Percentiles rank a stretch among this genome's conserved stretches.
These are phyloP conservation scores for Coemansia sp. DNA, from an alignment of 192 early-diverging fungal species.

Conservation along the genomic window DNA sequence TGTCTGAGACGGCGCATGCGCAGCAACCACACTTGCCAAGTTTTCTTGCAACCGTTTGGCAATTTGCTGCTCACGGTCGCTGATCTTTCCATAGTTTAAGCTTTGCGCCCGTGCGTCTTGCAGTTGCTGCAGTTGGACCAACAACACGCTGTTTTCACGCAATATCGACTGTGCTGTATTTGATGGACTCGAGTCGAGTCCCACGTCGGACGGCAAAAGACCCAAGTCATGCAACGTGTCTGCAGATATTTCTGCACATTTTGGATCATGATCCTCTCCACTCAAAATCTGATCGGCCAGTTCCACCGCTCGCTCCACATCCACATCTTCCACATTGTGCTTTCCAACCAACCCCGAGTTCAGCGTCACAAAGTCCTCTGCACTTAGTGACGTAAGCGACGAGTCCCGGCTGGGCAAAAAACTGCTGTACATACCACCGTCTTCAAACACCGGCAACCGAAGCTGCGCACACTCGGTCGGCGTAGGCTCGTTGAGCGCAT, in stretches of 20 bases:
- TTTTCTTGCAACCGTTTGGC: slow-evolving; percentile 29
- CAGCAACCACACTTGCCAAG: slow-evolving; percentile 23
- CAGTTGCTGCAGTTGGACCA: slow-evolving; percentile 25
- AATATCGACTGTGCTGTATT: slow-evolving; percentile 38
- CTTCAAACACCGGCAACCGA: slow-evolving; percentile 16
- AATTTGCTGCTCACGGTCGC: slow-evolving; percentile 25
- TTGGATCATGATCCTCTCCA: neutral
- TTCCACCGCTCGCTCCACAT: slow-evolving; percentile 19
- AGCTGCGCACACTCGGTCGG: neutral
- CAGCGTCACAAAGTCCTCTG: slow-evolving; percentile 10
- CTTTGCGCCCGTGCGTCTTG: slow-evolving; percentile 36
- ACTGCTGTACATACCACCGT: slow-evolving; percentile 38
- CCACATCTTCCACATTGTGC: slow-evolving; percentile 1
- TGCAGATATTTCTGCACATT: slow-evolving; percentile 7
- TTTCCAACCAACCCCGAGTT: neutral
- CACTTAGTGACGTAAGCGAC: slow-evolving; percentile 14
- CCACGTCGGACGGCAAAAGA: slow-evolving; percentile 17
- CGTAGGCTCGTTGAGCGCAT: neutral
- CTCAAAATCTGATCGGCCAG: slow-evolving; percentile 15
- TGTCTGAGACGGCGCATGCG: slow-evolving; percentile 17
- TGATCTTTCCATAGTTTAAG: slow-evolving; percentile 22
- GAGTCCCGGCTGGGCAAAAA: slow-evolving; percentile 44
- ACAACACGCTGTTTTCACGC: slow-evolving; percentile 20
- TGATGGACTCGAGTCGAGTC: neutral
- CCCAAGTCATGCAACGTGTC: slow-evolving; percentile 19